Percentiles rank a stretch among this genome's conserved stretches.
Conservation (phyloP, 2,329 filamentous ascomycete genomes). For the Chaetomium strumarium region DNA sequence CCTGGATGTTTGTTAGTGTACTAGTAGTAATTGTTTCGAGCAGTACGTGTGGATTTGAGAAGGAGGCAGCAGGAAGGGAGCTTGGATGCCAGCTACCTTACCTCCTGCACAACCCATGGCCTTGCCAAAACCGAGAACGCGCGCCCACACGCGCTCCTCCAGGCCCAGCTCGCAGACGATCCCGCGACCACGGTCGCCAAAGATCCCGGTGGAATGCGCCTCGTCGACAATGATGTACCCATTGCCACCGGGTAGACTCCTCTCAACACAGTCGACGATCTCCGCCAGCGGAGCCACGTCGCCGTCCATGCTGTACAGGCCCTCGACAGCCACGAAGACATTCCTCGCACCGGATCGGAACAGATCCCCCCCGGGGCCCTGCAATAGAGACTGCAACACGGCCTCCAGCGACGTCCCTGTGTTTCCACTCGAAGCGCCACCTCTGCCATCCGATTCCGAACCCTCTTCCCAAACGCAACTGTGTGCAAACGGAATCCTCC, state of each 20-base stretch:
- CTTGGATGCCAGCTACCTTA: constrained; percentile 35
- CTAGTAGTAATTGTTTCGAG: no score
- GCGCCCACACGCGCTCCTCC: constrained; percentile 49
- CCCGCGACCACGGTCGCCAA: constrained; percentile 51
- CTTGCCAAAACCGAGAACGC: constrained; percentile 63
- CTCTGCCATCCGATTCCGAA: no score
- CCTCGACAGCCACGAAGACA: constrained; percentile 65
- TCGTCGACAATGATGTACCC: constrained; percentile 62
- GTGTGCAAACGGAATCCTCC: constrained; percentile 49
- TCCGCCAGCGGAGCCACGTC: constrained; percentile 60
- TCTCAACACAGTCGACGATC: constrained; percentile 53
- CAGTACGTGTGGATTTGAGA: no score
- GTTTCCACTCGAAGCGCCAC: neutral
- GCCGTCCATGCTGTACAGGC: constrained; percentile 79
- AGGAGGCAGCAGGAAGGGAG: neutral
- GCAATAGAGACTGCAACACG: constrained; percentile 29
- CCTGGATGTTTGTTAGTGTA: constrained; percentile 1
- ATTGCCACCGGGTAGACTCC: constrained; percentile 50
- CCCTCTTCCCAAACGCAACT: constrained; percentile 40
- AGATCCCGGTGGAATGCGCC: constrained; percentile 59
- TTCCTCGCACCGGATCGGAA: constrained; percentile 38
- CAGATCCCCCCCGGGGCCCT: constrained; percentile 29
- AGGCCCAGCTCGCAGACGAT: constrained; percentile 52
- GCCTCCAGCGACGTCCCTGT: constrained; percentile 23
- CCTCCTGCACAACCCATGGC: constrained; percentile 64